Evolutionary conservation across 768 basidiomycete genomes (phyloP).

Genomic region (Glaciozyma antarctica): DNA sequence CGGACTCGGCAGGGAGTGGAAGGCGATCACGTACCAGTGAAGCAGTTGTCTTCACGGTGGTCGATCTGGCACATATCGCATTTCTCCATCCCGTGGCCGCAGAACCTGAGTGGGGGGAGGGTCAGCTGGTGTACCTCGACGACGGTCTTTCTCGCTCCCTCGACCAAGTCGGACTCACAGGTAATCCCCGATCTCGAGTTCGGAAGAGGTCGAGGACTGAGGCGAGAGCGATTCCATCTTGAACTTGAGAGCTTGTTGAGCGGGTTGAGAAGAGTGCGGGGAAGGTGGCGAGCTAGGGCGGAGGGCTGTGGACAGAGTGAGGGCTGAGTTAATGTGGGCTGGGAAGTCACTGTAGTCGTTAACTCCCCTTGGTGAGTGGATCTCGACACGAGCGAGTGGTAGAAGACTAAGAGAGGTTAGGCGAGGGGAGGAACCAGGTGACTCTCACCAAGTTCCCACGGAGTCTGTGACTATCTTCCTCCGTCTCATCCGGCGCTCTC

Average conservation of each 20-base stretch:
- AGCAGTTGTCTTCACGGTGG: conserved; percentile 25
- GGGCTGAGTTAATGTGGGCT: background rate
- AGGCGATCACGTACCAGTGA: conserved; percentile 3
- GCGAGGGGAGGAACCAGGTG: background rate
- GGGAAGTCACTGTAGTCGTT: background rate
- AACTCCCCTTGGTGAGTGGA: too few species aligned
- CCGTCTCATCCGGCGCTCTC: background rate
- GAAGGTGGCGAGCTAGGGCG: background rate
- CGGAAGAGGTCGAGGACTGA: conserved; percentile 10
- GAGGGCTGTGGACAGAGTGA: background rate
- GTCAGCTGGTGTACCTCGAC: too few species aligned
- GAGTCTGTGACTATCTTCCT: background rate
- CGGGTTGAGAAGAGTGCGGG: background rate
- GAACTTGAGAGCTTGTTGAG: background rate
- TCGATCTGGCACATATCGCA: conserved; percentile 13
- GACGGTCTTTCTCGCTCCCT: too few species aligned
- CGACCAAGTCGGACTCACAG: background rate
- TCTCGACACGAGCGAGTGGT: background rate
- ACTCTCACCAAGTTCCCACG: too few species aligned
- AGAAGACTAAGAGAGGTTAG: background rate
- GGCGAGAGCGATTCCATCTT: conserved; percentile 18
- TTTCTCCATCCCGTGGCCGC: conserved; percentile 11
- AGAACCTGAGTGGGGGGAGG: background rate
- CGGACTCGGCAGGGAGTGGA: too few species aligned
- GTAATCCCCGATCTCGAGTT: conserved; percentile 20